phyloP scores from a whole-genome alignment of 2,329 filamentous ascomycete species.

The Fusarium fracticaudum region DNA sequence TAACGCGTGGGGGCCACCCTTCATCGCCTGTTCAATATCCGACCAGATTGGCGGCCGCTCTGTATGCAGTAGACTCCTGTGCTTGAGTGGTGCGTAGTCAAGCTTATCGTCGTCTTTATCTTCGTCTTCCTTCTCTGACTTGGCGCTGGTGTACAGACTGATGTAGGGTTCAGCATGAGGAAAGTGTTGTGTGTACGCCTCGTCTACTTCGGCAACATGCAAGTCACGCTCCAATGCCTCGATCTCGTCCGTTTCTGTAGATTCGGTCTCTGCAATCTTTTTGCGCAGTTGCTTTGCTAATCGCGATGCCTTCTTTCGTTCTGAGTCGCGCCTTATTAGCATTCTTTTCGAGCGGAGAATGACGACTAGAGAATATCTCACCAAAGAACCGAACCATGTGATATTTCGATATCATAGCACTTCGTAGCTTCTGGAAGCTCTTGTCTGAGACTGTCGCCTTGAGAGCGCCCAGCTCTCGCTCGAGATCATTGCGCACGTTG shows the following conservation, averaged over 20 bases:
- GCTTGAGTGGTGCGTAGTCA: slow-evolving; percentile 48
- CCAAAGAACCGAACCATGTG: slow-evolving; percentile 89
- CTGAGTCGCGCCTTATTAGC: slow-evolving; percentile 52
- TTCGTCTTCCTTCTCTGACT: slow-evolving; percentile 49
- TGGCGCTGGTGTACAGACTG: slow-evolving; percentile 62
- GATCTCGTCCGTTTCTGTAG: slow-evolving; percentile 63
- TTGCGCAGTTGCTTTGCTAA: slow-evolving; percentile 72
- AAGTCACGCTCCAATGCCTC: slow-evolving; percentile 64
- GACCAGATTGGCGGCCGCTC: slow-evolving; percentile 72
- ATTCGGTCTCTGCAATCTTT: slow-evolving; percentile 62
- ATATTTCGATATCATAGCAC: slow-evolving; percentile 79
- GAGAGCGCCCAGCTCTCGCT: slow-evolving; percentile 75
- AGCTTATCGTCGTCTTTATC: slow-evolving; percentile 45
- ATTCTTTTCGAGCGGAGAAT: background rate
- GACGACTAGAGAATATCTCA: slow-evolving; percentile 48
- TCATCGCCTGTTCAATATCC: slow-evolving; percentile 71
- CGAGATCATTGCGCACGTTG: slow-evolving; percentile 72
- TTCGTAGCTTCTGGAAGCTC: slow-evolving; percentile 68
- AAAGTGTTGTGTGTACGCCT: slow-evolving; percentile 78
- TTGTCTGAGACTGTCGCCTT: slow-evolving; percentile 70
- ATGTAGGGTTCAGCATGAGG: slow-evolving; percentile 78
- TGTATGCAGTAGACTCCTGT: slow-evolving; percentile 55
- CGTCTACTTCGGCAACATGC: slow-evolving; percentile 77
- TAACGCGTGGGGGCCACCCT: slow-evolving; percentile 62
- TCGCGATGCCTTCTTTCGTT: slow-evolving; percentile 77